Evolutionary conservation across 805 yeast genomes (phyloP).

Genomic region (Yamadazyma tumulicola): DNA sequence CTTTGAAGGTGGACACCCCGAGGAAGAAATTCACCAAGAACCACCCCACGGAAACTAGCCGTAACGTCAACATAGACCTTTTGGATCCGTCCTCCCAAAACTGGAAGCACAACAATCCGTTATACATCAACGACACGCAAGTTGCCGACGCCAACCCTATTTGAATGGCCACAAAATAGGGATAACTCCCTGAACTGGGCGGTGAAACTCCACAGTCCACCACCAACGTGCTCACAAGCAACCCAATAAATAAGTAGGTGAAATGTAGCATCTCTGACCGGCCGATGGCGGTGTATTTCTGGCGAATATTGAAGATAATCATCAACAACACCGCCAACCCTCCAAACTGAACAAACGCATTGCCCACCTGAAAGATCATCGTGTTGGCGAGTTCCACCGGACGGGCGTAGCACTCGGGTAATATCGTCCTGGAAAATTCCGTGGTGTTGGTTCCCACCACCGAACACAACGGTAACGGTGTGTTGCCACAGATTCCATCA

Average conservation of each 20-base stretch:
- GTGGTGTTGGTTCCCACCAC: slow-evolving; percentile 53
- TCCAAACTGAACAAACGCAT: slow-evolving; percentile 80
- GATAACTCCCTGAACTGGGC: slow-evolving; percentile 70
- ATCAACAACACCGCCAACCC: slow-evolving; percentile 61
- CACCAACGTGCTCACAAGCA: slow-evolving; percentile 63
- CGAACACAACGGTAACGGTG: slow-evolving; percentile 79
- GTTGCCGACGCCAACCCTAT: slow-evolving; percentile 68
- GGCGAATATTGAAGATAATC: slow-evolving; percentile 71
- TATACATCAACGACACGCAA: slow-evolving; percentile 64
- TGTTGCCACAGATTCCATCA: slow-evolving; percentile 54
- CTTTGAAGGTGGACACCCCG: slow-evolving; percentile 67
- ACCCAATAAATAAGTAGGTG: slow-evolving; percentile 55
- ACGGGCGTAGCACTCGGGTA: slow-evolving; percentile 80
- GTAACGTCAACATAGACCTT: slow-evolving; percentile 54
- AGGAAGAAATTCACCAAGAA: slow-evolving; percentile 67
- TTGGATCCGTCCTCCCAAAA: slow-evolving; percentile 93
- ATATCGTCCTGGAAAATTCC: slow-evolving; percentile 52
- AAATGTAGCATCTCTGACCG: slow-evolving; percentile 79
- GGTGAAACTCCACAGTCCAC: slow-evolving; percentile 94
- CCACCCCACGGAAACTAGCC: slow-evolving; percentile 50
- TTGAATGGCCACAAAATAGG: slow-evolving; percentile 82
- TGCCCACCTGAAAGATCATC: slow-evolving; percentile 83
- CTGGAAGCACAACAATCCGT: slow-evolving; percentile 82
- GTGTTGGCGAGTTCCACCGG: slow-evolving; percentile 88
- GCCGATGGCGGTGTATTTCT: slow-evolving; percentile 93